Conservation (phyloP, 75 land plant genomes). For the Sequoiadendron giganteum region DNA sequence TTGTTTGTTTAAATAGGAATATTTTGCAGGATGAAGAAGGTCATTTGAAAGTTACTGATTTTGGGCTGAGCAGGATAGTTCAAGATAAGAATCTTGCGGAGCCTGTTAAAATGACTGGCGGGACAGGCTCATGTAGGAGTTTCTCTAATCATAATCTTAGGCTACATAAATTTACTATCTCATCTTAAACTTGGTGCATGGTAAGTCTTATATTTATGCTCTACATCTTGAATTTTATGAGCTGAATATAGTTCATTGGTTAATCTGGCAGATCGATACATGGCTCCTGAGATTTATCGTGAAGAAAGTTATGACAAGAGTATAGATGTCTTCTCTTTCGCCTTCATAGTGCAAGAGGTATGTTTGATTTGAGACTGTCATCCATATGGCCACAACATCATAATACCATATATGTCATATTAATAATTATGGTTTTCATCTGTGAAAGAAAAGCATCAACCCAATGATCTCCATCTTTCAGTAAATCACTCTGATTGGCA, state of each 20-base stretch:
- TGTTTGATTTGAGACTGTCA: neutral
- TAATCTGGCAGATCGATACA: conserved; percentile 47
- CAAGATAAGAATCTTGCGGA: conserved; percentile 25
- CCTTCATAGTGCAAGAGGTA: conserved; percentile 58
- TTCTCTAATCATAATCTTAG: neutral
- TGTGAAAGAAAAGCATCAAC: neutral
- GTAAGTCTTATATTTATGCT: neutral
- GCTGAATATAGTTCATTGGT: neutral
- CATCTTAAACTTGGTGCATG: neutral
- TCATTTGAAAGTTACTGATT: conserved; percentile 66
- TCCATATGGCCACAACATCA: neutral
- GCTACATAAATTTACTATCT: neutral
- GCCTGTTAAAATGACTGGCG: conserved; percentile 48
- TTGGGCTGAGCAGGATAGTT: conserved; percentile 56
- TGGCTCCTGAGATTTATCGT: conserved; percentile 65
- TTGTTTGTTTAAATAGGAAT: conserved; percentile 38
- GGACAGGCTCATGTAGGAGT: conserved; percentile 45
- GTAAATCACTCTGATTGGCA: neutral
- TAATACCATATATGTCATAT: neutral
- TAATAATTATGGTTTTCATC: neutral
- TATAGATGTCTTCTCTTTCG: conserved; percentile 69
- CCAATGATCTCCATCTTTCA: neutral
- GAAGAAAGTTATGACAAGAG: conserved; percentile 63
- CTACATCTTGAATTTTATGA: neutral
- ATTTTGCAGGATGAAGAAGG: conserved; percentile 52